A percentile compares a stretch with the other conserved stretches of the same genome.
Conservation (phyloP, 176 grass and related monocot genomes). For the Carex myosuroides region DNA sequence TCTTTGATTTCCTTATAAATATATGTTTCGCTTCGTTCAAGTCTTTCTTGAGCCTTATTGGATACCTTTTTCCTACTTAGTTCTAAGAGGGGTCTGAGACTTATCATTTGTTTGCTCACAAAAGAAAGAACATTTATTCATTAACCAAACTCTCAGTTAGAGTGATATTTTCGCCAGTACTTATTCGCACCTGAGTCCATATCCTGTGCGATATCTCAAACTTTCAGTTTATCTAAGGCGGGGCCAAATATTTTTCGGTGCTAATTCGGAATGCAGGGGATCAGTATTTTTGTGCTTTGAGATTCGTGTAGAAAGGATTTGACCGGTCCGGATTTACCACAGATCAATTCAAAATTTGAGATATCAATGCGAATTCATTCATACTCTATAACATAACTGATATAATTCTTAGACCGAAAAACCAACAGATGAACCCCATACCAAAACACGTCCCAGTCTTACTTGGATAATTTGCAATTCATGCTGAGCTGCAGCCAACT, state of each 20-base stretch:
- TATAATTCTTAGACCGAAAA: not conserved
- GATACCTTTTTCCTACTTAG: not conserved
- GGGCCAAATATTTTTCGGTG: too few species aligned
- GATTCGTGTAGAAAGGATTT: too few species aligned
- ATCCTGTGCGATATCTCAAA: too few species aligned
- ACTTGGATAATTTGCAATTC: constrained; percentile 61
- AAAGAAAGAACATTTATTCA: not conserved
- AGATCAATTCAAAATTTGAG: too few species aligned
- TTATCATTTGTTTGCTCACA: not conserved
- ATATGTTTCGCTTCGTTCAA: not conserved
- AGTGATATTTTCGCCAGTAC: not conserved
- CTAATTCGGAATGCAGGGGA: too few species aligned
- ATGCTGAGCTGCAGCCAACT: constrained; percentile 64
- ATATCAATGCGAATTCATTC: not conserved
- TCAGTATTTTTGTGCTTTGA: too few species aligned
- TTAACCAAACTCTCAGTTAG: not conserved
- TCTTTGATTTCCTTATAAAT: not conserved
- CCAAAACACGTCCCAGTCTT: not conserved
- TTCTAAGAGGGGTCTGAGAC: not conserved
- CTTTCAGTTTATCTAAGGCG: too few species aligned
- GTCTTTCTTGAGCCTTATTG: not conserved
- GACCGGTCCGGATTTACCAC: too few species aligned
- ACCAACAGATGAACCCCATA: not conserved
- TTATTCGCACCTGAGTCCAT: too few species aligned
- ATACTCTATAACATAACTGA: not conserved